Conservation (phyloP, 2,329 filamentous ascomycete species). For the Hypoxylon sp. region DNA sequence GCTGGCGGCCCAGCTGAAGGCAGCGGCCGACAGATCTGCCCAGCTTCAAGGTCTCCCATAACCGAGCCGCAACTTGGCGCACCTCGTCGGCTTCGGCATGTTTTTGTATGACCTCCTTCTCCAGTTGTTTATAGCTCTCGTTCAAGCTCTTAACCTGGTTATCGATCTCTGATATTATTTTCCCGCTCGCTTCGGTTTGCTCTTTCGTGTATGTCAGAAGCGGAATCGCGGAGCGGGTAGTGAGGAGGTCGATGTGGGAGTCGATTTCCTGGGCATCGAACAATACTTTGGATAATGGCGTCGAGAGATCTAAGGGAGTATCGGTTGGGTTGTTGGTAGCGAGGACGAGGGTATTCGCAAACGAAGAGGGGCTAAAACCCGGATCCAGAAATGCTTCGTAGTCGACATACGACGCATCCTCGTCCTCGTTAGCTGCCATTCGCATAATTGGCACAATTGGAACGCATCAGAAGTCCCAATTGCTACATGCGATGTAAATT, state of each 20-base stretch:
- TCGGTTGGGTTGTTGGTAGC: slow-evolving; percentile 94
- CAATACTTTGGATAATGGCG: slow-evolving; percentile 90
- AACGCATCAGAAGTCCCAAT: slow-evolving; percentile 14
- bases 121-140: slow-evolving; percentile 86
- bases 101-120: slow-evolving; percentile 87
- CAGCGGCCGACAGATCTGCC: slow-evolving; percentile 83
- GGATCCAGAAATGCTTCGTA: slow-evolving; percentile 92
- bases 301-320: slow-evolving; percentile 91
- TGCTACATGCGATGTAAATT: slow-evolving; percentile 9
- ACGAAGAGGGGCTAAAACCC: slow-evolving; percentile 82
- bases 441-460: slow-evolving; percentile 26
- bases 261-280: slow-evolving; percentile 98
- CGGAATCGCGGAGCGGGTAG: slow-evolving; percentile 85
- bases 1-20: slow-evolving; percentile 84
- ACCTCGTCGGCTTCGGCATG: slow-evolving; percentile 90
- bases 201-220: slow-evolving; percentile 83
- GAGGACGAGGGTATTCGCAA: slow-evolving; percentile 91
- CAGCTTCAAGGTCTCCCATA: slow-evolving; percentile 85
- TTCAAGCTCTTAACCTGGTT: slow-evolving; percentile 84
- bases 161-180: slow-evolving; percentile 83
- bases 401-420: slow-evolving; percentile 90
- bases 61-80: slow-evolving; percentile 79
- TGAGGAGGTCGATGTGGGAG: slow-evolving; percentile 92
- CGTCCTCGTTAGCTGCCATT: slow-evolving; percentile 59
- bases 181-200: slow-evolving; percentile 79